These are phyloP conservation scores for Pythium guiyangense DNA, from an alignment of 352 stramenopile genomes.

Conservation along the genomic window DNA sequence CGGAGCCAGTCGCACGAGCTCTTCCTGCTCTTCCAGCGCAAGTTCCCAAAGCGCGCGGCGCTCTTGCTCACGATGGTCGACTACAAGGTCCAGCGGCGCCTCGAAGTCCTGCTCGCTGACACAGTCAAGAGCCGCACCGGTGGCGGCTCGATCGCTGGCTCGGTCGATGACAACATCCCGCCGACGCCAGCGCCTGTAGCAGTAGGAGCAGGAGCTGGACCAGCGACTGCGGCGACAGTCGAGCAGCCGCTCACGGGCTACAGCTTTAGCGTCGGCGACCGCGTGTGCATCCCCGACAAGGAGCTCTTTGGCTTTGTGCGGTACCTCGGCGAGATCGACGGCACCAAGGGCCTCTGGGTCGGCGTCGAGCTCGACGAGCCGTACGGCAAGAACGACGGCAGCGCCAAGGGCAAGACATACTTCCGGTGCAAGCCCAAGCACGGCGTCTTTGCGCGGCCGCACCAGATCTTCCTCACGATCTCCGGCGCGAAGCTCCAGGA, in stretches of 20 bases:
- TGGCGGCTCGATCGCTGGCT: constrained; percentile 22
- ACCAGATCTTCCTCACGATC: constrained; percentile 73
- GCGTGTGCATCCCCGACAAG: constrained; percentile 82
- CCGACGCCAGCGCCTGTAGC: background rate
- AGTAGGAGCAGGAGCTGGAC: background rate
- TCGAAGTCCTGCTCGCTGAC: constrained; percentile 50
- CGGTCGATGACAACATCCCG: constrained; percentile 38
- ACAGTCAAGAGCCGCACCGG: constrained; percentile 9
- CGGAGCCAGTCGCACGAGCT: constrained; percentile 63
- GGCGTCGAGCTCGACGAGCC: constrained; percentile 76
- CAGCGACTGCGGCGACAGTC: background rate
- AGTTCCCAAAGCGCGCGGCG: constrained; percentile 72
- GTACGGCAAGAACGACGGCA: constrained; percentile 80
- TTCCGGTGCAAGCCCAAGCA: constrained; percentile 77
- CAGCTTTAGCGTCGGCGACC: constrained; percentile 60
- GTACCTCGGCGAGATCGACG: constrained; percentile 66
- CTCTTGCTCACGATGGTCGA: constrained; percentile 65
- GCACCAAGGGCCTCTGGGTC: constrained; percentile 69
- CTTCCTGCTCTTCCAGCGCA: constrained; percentile 65
- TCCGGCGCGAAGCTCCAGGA: constrained; percentile 47
- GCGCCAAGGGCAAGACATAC: constrained; percentile 75
- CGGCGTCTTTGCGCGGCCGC: constrained; percentile 71
- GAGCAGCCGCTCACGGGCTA: constrained; percentile 27
- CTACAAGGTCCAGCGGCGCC: constrained; percentile 80
- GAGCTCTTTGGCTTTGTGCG: constrained; percentile 81